A percentile compares a stretch with the other conserved stretches of the same genome.
These are phyloP conservation scores for Salmacisia buchloeana DNA, from an alignment of 1,284 basidiomycete species.

Conservation along the genomic window DNA sequence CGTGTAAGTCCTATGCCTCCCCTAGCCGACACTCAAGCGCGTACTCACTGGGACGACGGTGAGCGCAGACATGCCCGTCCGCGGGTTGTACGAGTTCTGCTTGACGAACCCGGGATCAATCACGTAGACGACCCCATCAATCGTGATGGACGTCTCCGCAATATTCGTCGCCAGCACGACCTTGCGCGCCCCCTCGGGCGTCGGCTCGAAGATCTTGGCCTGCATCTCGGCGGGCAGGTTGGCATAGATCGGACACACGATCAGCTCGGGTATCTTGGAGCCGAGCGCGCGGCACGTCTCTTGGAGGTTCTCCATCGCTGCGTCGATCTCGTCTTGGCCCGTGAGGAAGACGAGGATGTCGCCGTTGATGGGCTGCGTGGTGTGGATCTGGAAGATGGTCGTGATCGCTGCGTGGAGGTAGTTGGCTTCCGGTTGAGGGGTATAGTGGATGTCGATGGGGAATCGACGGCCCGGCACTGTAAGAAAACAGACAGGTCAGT, in stretches of 20 bases:
- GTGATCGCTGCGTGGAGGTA: constrained; percentile 98
- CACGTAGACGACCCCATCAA: constrained; percentile 50
- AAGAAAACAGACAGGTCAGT: background rate
- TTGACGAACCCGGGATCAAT: constrained; percentile 50
- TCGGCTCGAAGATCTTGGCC: constrained; percentile 98
- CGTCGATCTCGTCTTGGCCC: constrained; percentile 98
- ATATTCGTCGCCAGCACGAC: constrained; percentile 97
- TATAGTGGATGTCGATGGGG: constrained; percentile 94
- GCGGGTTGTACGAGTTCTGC: constrained; percentile 50
- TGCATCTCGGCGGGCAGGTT: constrained; percentile 98
- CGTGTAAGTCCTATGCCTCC: background rate
- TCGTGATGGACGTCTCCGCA: constrained; percentile 57
- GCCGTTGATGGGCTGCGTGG: constrained; percentile 85
- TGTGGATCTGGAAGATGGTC: constrained; percentile 98
- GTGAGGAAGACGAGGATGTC: constrained; percentile 97
- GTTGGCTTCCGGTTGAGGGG: constrained; percentile 57
- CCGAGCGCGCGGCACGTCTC: constrained; percentile 91
- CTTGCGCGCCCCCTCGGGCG: constrained; percentile 89
- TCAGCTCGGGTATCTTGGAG: constrained; percentile 89
- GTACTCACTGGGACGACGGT: constrained; percentile 59
- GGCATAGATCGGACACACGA: constrained; percentile 96
- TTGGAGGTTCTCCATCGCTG: constrained; percentile 81
- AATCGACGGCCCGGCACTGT: constrained; percentile 87
- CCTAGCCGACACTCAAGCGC: too few species aligned
- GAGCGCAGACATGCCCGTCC: constrained; percentile 47